Base-by-base conservation (phyloP, 2,329 filamentous ascomycete genomes). In the Alternaria brassicicola region DNA sequence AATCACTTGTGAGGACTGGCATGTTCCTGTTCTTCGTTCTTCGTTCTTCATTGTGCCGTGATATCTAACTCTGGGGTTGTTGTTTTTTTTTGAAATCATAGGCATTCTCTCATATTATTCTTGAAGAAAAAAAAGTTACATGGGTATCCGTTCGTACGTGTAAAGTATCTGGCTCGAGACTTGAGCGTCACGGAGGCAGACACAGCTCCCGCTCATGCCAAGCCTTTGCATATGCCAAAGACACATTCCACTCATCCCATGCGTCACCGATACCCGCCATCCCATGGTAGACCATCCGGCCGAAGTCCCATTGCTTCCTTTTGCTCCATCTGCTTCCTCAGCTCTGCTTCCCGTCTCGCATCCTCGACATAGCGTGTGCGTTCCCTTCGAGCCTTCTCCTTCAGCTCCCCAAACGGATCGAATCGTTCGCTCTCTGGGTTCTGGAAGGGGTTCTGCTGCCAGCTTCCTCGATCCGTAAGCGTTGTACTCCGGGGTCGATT, bases 351-450 rank as follows among this genome's bases (percentile, higher is more conserved):
- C 28, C 59, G 52, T 50, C 62, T 61, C 9, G 66, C 55, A 13
- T 72, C 61, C 47, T 73, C 66, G 26, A 75, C 28, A 55, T 76
- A 70, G 53, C 59, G 59, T 0, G 61, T 35, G 7, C 74, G 49
- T 61, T 76, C 73, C 30, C 51, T 38, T 2, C 72, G 55, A 7
- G 75, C 75, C 52, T 72, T 73, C 26, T 70, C 71, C 36, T 75
- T 68, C 51, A 77, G 43, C 57, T 76, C 73, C 9, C 75, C 75
- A 62, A 77, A 77, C 0, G 75, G 75, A 64, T 77, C 75, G 31
- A 77, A 77, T 1, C 75, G 67, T 21, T 76, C 71, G 35, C 69
- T 73, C 12, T 65, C 65, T 1, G 75, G 75, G 39, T 77, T 64
- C 17, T 67, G 67, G 63, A 77, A 77, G 1, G 75, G 75, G 42